Percentiles rank a stretch among this genome's conserved stretches.
Conservation (phyloP, 495 filamentous ascomycete species). For the Aspergillus coremiiformis region DNA sequence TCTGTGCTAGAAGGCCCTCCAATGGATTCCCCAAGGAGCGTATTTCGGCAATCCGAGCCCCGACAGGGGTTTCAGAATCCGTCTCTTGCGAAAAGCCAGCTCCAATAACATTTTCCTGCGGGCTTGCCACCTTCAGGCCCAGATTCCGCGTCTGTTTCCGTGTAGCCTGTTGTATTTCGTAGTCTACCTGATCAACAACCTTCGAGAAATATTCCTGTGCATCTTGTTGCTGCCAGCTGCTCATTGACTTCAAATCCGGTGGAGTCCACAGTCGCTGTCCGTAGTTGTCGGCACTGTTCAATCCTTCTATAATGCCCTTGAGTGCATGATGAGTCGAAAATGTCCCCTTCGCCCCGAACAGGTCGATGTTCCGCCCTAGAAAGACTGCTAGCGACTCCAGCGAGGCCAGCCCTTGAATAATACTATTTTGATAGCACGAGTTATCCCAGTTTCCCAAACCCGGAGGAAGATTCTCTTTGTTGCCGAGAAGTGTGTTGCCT, state of each 20-base stretch:
- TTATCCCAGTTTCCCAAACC: slow-evolving; percentile 90
- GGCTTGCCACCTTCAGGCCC: slow-evolving; percentile 38
- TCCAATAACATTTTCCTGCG: slow-evolving; percentile 33
- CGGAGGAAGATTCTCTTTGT: slow-evolving; percentile 46
- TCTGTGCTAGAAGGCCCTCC: slow-evolving; percentile 80
- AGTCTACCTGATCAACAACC: slow-evolving; percentile 77
- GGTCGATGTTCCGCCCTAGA: slow-evolving; percentile 40
- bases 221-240: slow-evolving; percentile 93
- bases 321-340: slow-evolving; percentile 51
- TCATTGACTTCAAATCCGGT: slow-evolving; percentile 72
- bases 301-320: slow-evolving; percentile 51
- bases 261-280: slow-evolving; percentile 73
- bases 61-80: slow-evolving; percentile 1
- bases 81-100: slow-evolving; percentile 4
- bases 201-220: slow-evolving; percentile 97
- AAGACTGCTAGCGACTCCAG: slow-evolving; percentile 54
- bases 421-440: slow-evolving; percentile 96
- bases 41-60: slow-evolving; percentile 3
- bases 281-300: slow-evolving; percentile 60
- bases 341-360: slow-evolving; percentile 26
- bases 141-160: slow-evolving; percentile 33
- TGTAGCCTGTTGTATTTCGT: slow-evolving; percentile 53
- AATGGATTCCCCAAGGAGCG: slow-evolving; percentile 54
- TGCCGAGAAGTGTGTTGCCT: slow-evolving; percentile 34
- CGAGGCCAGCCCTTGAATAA: slow-evolving; percentile 79